phyloP scores from a whole-genome alignment of 805 yeast species.

The Yamadazyma phyllophila region DNA sequence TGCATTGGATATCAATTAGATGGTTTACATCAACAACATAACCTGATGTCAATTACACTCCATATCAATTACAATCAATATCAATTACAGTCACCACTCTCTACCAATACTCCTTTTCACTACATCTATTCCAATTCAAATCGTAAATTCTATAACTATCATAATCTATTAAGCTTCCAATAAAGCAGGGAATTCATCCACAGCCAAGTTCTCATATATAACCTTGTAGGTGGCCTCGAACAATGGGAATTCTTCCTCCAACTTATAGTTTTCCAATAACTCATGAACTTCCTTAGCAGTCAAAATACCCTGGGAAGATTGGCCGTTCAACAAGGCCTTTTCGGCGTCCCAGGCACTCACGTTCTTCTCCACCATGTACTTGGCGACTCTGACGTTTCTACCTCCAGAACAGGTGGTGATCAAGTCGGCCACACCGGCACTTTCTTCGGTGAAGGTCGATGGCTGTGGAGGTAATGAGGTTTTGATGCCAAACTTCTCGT shows the following conservation, averaged over 20 bases:
- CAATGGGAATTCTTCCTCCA: conserved; percentile 74
- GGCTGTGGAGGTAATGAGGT: conserved; percentile 59
- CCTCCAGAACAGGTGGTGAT: conserved; percentile 98
- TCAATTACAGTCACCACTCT: too few relatives aligned
- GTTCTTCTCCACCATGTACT: conserved; percentile 76
- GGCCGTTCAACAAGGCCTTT: conserved; percentile 85
- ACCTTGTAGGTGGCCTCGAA: conserved; percentile 79
- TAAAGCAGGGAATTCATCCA: conserved; percentile 71
- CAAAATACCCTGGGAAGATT: conserved; percentile 92
- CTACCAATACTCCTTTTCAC: too few relatives aligned
- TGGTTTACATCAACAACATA: too few relatives aligned
- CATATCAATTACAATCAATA: too few relatives aligned
- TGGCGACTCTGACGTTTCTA: conserved; percentile 90
- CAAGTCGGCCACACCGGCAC: conserved; percentile 97
- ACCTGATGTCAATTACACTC: too few relatives aligned
- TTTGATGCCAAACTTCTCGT: conserved; percentile 56
- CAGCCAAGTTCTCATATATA: conserved; percentile 69
- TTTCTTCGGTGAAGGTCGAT: conserved; percentile 85
- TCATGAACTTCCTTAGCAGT: conserved; percentile 92
- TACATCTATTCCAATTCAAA: too few relatives aligned
- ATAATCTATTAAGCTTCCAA: conserved; percentile 34
- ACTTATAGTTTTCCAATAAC: conserved; percentile 54
- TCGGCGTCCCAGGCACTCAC: conserved; percentile 81
- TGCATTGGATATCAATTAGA: too few relatives aligned
- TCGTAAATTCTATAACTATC: conserved; percentile 1